Percentiles rank a stretch among this genome's conserved stretches.
Conservation (phyloP, 192 early-diverging fungal species). For the Entomortierella chlamydospora region DNA sequence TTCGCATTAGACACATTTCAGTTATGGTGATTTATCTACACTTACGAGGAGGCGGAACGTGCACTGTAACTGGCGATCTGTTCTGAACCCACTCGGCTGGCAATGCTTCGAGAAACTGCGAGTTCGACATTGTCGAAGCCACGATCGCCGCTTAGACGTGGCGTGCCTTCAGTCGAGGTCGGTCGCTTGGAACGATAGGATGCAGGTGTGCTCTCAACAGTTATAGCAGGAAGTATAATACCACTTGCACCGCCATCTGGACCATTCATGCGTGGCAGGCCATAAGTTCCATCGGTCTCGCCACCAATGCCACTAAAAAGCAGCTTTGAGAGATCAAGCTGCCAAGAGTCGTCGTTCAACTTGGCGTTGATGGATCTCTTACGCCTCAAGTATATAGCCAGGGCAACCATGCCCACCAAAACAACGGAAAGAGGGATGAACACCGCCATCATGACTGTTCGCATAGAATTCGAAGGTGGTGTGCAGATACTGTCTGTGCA, state of each 20-base stretch:
- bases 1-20: not conserved
- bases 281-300: conserved; percentile 15
- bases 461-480: not conserved
- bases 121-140: not conserved
- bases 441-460: conserved; percentile 17
- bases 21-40: not conserved
- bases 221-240: conserved; percentile 19
- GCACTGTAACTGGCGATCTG: conserved; percentile 4
- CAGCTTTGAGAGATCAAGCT: conserved; percentile 39
- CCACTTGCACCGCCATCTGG: not conserved
- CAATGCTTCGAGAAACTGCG: not conserved
- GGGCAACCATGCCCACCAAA: not conserved
- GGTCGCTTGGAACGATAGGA: not conserved
- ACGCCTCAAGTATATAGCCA: conserved; percentile 13
- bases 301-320: conserved; percentile 35
- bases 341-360: conserved; percentile 53
- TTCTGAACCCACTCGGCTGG: conserved; percentile 12
- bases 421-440: conserved; percentile 13
- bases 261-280: conserved; percentile 9
- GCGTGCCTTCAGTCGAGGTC: not conserved
- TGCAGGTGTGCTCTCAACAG: not conserved
- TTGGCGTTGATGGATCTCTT: conserved; percentile 21
- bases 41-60: conserved; percentile 32
- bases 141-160: conserved; percentile 4
- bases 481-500: conserved; percentile 21